A percentile compares a stretch with the other conserved stretches of the same genome.
These are phyloP conservation scores for Pichia sporocuriosa DNA, from an alignment of 805 yeast species.

Conservation along the genomic window DNA sequence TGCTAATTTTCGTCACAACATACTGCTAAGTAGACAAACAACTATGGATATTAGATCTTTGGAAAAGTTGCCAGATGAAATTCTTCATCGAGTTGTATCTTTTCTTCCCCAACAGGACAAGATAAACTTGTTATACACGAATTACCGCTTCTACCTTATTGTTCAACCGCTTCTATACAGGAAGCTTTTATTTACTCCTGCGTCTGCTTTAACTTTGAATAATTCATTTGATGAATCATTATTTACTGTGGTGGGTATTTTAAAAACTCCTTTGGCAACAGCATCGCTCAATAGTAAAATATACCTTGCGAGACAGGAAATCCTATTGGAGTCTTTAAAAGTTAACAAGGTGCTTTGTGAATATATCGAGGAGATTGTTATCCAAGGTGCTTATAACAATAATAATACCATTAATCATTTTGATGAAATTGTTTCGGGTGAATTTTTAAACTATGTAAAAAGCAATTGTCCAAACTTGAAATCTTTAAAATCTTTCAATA, in stretches of 20 bases:
- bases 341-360: slow-evolving; percentile 31
- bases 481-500: slow-evolving; percentile 2
- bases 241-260: slow-evolving; percentile 35
- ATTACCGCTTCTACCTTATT: slow-evolving; percentile 26
- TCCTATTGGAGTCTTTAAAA: slow-evolving; percentile 33
- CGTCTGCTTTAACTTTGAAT: slow-evolving; percentile 27
- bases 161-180: slow-evolving; percentile 32
- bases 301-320: slow-evolving; percentile 33
- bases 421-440: not conserved
- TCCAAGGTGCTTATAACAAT: slow-evolving; percentile 25
- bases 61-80: slow-evolving; percentile 17
- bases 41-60: slow-evolving; percentile 1
- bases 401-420: slow-evolving; percentile 9
- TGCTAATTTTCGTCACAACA: too few species aligned
- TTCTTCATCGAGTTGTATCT: slow-evolving; percentile 18
- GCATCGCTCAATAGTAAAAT: slow-evolving; percentile 33
- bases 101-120: slow-evolving; percentile 37
- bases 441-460: slow-evolving; percentile 7
- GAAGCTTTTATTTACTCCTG: slow-evolving; percentile 30
- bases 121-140: slow-evolving; percentile 28
- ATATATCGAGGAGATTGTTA: slow-evolving; percentile 30
- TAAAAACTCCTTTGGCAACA: slow-evolving; percentile 29
- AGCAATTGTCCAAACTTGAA: slow-evolving; percentile 13
- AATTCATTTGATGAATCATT: slow-evolving; percentile 30
- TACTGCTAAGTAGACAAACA: not conserved